phyloP scores from a whole-genome alignment of 1,284 basidiomycete species.

The Macrocystidia cucumis region DNA sequence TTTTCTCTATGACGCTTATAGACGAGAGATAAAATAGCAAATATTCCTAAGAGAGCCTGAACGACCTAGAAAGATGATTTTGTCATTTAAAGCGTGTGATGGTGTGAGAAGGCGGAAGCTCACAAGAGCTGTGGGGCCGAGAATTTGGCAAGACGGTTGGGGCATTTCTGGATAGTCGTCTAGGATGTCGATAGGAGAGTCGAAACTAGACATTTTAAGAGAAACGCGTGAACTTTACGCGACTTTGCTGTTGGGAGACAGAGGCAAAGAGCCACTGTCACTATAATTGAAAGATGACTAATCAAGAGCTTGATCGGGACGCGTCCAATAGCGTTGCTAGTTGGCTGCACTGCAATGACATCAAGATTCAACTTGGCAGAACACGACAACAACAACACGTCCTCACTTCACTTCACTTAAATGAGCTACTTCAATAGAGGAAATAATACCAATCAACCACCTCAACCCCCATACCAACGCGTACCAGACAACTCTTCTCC shows the following conservation, averaged over 20 bases:
- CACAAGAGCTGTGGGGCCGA: constrained; percentile 64
- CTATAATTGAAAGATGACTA: no score
- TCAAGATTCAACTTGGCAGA: no score
- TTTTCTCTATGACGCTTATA: constrained; percentile 86
- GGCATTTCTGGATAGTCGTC: constrained; percentile 42
- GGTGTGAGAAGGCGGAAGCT: constrained; percentile 14
- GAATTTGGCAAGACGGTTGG: constrained; percentile 50
- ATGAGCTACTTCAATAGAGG: constrained; percentile 1
- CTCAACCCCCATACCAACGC: constrained; percentile 32
- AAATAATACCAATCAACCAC: not conserved
- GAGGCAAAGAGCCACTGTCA: no score
- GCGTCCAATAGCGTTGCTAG: no score
- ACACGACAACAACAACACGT: no score
- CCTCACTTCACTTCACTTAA: no score
- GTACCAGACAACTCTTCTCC: constrained; percentile 28
- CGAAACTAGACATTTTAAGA: no score
- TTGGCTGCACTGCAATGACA: no score
- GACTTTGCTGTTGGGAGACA: no score
- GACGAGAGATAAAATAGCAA: constrained; percentile 82
- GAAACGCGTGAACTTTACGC: no score
- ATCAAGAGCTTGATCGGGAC: no score
- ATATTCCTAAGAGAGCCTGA: constrained; percentile 79
- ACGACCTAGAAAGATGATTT: constrained; percentile 43
- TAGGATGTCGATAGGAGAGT: constrained; percentile 12
- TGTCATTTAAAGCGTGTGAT: constrained; percentile 9